These are phyloP conservation scores for Zelonia costaricensis DNA, from an alignment of 208 protist genomes.

Conservation along the genomic window DNA sequence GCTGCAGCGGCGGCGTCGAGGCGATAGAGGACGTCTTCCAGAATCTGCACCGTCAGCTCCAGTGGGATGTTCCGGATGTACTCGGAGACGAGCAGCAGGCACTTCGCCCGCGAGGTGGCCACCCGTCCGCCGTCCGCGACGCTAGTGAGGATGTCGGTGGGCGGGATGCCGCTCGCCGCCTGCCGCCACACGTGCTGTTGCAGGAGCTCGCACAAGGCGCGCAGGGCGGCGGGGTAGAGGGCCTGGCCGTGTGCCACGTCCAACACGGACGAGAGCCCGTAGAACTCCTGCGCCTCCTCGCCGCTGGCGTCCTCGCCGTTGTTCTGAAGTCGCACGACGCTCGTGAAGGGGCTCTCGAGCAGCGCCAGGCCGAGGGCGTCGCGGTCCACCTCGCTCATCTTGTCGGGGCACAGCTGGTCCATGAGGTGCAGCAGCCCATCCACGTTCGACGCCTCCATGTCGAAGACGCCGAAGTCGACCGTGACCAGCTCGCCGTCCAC, in stretches of 20 bases:
- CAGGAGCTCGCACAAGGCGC: slow-evolving; percentile 51
- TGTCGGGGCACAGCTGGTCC: slow-evolving; percentile 82
- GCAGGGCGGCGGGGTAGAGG: slow-evolving; percentile 38
- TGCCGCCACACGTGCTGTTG: slow-evolving; percentile 66
- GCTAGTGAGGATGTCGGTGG: slow-evolving; percentile 62
- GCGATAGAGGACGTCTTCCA: slow-evolving; percentile 58
- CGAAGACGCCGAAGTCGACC: slow-evolving; percentile 90
- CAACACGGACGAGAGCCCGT: slow-evolving; percentile 72
- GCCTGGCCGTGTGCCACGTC: slow-evolving; percentile 55
- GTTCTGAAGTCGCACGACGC: slow-evolving; percentile 66
- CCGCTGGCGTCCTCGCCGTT: slow-evolving; percentile 45
- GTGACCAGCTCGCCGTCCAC: slow-evolving; percentile 47
- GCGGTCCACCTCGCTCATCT: slow-evolving; percentile 87
- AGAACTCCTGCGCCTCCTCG: slow-evolving; percentile 79
- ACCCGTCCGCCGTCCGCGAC: slow-evolving; percentile 21
- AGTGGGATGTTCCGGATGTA: slow-evolving; percentile 87
- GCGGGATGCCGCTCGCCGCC: slow-evolving; percentile 58
- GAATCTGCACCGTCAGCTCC: slow-evolving; percentile 77
- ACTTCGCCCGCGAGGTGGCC: slow-evolving; percentile 43
- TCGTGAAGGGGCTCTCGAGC: slow-evolving; percentile 67
- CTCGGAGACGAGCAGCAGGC: slow-evolving; percentile 73
- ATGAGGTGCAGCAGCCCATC: slow-evolving; percentile 82
- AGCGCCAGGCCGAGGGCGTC: slow-evolving; percentile 71
- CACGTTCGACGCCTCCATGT: slow-evolving; percentile 68
- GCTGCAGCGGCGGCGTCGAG: slow-evolving; percentile 30